Evolutionary conservation across 495 filamentous ascomycete species (phyloP).

Genomic region (Penicillium atrosanguineum): DNA sequence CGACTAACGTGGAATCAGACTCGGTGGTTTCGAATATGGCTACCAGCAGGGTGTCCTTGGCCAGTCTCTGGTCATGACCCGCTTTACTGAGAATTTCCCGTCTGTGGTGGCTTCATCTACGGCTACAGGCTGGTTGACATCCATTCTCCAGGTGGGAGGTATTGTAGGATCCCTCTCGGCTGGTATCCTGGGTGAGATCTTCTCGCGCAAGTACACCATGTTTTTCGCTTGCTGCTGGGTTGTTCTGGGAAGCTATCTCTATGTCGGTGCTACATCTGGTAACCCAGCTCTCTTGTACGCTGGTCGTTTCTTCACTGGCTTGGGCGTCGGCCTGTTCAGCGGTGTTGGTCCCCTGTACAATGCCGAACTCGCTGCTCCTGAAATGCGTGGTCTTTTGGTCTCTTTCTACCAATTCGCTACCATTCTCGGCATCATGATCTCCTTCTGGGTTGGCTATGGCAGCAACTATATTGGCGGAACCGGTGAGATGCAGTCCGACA

Average conservation of each 20-base stretch:
- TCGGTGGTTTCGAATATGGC: constrained; percentile 48
- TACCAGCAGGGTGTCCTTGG: constrained; percentile 47
- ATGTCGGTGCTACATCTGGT: constrained; percentile 49
- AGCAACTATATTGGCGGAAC: constrained; percentile 41
- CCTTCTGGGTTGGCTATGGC: constrained; percentile 72
- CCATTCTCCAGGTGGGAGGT: constrained; percentile 73
- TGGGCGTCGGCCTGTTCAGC: constrained; percentile 63
- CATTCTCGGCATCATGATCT: constrained; percentile 68
- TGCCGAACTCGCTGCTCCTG: constrained; percentile 71
- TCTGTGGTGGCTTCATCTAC: constrained; percentile 36
- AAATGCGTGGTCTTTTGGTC: constrained; percentile 72
- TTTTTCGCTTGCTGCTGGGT: constrained; percentile 71
- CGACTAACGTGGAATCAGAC: constrained; percentile 15
- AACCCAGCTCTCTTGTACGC: constrained; percentile 60
- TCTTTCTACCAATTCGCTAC: constrained; percentile 81
- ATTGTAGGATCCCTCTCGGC: constrained; percentile 66
- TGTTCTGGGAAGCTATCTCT: constrained; percentile 55
- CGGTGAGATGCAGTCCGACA: constrained; percentile 34
- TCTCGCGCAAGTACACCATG: constrained; percentile 68
- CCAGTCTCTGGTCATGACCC: constrained; percentile 42
- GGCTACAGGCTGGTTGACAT: constrained; percentile 44
- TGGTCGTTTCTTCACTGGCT: constrained; percentile 65
- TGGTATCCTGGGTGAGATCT: constrained; percentile 54
- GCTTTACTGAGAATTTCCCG: constrained; percentile 44
- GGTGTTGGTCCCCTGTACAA: constrained; percentile 66